Evolutionary conservation across 345 rosid genomes (phyloP).

Genomic region (Anastatica hierochuntica): DNA sequence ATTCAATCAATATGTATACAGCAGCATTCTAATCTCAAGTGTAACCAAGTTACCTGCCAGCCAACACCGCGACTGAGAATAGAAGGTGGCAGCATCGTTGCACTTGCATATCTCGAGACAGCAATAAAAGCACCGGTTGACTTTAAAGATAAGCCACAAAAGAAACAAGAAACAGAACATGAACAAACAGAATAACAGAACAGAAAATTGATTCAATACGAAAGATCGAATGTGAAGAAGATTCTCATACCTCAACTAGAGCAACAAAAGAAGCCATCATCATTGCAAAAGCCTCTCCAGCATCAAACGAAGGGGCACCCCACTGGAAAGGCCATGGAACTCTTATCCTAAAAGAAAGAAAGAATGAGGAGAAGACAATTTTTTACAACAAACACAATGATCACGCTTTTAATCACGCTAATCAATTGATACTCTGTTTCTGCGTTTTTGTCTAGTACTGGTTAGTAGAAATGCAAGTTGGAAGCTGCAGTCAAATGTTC

Average conservation of each 20-base stretch:
- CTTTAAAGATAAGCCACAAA: constrained; percentile 99
- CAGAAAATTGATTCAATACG: too few relatives aligned
- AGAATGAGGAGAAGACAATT: too few relatives aligned
- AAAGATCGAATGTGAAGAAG: constrained; percentile 15
- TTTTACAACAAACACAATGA: too few relatives aligned
- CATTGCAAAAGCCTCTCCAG: constrained; percentile 99
- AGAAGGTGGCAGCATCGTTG: constrained; percentile 71
- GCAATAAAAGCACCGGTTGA: constrained; percentile 67
- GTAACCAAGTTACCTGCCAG: constrained; percentile 49
- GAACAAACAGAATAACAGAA: too few relatives aligned
- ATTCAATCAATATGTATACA: background rate
- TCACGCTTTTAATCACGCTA: too few relatives aligned
- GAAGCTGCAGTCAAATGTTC: too few relatives aligned
- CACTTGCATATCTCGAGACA: constrained; percentile 73
- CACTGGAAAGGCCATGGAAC: constrained; percentile 98
- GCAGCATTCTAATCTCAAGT: background rate
- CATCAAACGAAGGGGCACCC: constrained; percentile 99
- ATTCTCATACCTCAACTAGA: constrained; percentile 72
- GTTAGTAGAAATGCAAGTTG: too few relatives aligned
- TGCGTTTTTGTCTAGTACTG: too few relatives aligned
- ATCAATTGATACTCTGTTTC: too few relatives aligned
- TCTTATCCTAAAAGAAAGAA: too few relatives aligned
- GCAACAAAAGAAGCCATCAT: constrained; percentile 99
- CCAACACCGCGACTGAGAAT: constrained; percentile 76
- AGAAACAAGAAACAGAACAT: constrained; percentile 87